Percentiles rank a stretch among this genome's conserved stretches.
Evolutionary conservation across 306 rosid species (phyloP).

Genomic region (Lathyrus oleraceus): DNA sequence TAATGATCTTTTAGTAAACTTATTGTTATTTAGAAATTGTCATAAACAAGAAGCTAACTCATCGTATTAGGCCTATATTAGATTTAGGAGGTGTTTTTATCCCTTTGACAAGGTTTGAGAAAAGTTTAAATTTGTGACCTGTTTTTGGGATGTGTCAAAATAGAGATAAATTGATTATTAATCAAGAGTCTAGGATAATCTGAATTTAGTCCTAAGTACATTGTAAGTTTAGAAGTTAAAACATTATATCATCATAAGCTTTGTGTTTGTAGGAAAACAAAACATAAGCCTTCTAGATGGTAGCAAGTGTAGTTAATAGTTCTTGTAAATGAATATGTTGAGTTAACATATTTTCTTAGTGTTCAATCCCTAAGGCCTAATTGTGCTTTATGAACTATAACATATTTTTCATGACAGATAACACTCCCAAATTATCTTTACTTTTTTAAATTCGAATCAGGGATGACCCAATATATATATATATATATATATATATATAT

Average conservation of each 20-base stretch:
- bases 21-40: not conserved
- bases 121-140: slow-evolving; percentile 1
- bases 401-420: not conserved
- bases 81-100: slow-evolving; percentile 6
- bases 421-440: too few relatives aligned
- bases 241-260: too few relatives aligned
- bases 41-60: not conserved
- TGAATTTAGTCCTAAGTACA: not conserved
- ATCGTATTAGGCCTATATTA: not conserved
- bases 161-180: not conserved
- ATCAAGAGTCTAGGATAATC: not conserved
- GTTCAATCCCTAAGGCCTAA: not conserved
- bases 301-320: not conserved
- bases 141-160: slow-evolving; percentile 13
- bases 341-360: not conserved
- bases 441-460: too few relatives aligned
- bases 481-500: too few relatives aligned
- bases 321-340: not conserved
- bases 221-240: not conserved
- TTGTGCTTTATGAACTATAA: too few relatives aligned
- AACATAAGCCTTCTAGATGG: not conserved
- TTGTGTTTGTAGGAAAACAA: too few relatives aligned
- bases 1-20: not conserved
- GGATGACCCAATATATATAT: too few relatives aligned
- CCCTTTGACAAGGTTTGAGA: slow-evolving; percentile 2